phyloP scores from a whole-genome alignment of 306 rosid genomes.

The Herpetospermum pedunculosum region DNA sequence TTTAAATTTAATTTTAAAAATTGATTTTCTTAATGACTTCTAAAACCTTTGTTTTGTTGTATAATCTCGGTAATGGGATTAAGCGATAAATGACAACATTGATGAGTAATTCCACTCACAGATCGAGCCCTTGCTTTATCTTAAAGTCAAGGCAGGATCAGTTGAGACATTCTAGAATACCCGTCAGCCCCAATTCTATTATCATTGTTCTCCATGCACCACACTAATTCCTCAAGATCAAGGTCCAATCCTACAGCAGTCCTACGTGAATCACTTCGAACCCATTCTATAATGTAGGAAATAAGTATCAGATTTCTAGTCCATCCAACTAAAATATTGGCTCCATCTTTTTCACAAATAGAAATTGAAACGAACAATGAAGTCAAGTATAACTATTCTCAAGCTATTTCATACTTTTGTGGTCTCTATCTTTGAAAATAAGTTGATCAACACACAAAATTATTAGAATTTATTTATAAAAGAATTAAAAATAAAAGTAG shows the following conservation, averaged over 20 bases:
- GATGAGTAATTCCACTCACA: no score
- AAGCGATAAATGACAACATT: no score
- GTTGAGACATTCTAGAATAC: conserved; percentile 64
- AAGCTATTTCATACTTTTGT: not conserved
- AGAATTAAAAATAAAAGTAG: not conserved
- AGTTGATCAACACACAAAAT: not conserved
- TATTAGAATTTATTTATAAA: not conserved
- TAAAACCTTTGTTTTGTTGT: no score
- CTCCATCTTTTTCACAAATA: not conserved
- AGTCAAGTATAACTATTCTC: not conserved
- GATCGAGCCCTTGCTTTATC: no score
- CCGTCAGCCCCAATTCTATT: conserved; percentile 57
- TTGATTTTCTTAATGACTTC: no score
- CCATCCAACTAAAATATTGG: not conserved
- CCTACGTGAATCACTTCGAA: conserved; percentile 61
- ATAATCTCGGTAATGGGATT: no score
- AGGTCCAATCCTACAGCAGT: conserved; percentile 81
- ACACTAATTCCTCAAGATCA: conserved; percentile 61
- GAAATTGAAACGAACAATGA: not conserved
- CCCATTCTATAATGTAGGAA: conserved; percentile 63
- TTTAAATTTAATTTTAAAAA: no score
- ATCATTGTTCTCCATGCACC: conserved; percentile 78
- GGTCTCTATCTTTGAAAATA: not conserved
- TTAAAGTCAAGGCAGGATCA: no score
- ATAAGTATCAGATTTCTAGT: conserved; percentile 7